phyloP scores from a whole-genome alignment of 345 rosid genomes.

The Anacardium occidentale region DNA sequence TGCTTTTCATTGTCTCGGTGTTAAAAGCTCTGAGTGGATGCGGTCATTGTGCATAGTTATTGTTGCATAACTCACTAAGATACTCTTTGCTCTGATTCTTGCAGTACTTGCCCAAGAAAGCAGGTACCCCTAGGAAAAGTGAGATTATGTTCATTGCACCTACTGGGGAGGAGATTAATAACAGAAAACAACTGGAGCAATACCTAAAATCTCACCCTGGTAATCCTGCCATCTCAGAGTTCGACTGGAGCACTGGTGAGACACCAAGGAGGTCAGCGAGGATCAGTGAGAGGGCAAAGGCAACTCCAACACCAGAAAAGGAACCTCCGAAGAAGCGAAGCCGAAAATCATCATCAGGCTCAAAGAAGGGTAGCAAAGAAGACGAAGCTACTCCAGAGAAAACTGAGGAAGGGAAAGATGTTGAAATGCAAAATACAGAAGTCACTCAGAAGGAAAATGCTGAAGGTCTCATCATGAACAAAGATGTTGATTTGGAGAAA shows the following conservation, averaged over 20 bases:
- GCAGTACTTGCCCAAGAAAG: slow-evolving; percentile 61
- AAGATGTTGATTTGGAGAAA: slow-evolving; percentile 26
- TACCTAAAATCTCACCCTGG: slow-evolving; percentile 76
- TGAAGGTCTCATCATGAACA: not conserved
- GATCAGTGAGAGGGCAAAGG: slow-evolving; percentile 67
- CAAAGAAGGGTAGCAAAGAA: slow-evolving; percentile 52
- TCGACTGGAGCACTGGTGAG: slow-evolving; percentile 85
- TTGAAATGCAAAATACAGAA: slow-evolving; percentile 25
- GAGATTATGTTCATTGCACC: slow-evolving; percentile 76
- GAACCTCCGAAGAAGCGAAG: slow-evolving; percentile 66
- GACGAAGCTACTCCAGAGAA: slow-evolving; percentile 31
- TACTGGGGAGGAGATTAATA: slow-evolving; percentile 67
- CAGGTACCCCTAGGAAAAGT: slow-evolving; percentile 57
- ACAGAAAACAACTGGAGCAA: slow-evolving; percentile 67
- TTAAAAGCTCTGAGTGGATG: not conserved
- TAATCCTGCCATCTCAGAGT: slow-evolving; percentile 54
- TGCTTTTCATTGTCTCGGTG: not conserved
- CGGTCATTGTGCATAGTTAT: not conserved
- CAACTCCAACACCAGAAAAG: slow-evolving; percentile 65
- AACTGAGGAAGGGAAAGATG: slow-evolving; percentile 34
- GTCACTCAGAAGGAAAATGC: slow-evolving; percentile 8
- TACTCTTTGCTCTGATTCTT: slow-evolving; percentile 3
- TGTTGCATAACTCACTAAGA: not conserved
- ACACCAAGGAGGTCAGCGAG: slow-evolving; percentile 84
- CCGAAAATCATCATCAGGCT: slow-evolving; percentile 47